Percentiles rank a stretch among this genome's conserved stretches.
These are phyloP conservation scores for Cryptosporidium tyzzeri DNA, from an alignment of 169 alveolate species.

Conservation along the genomic window DNA sequence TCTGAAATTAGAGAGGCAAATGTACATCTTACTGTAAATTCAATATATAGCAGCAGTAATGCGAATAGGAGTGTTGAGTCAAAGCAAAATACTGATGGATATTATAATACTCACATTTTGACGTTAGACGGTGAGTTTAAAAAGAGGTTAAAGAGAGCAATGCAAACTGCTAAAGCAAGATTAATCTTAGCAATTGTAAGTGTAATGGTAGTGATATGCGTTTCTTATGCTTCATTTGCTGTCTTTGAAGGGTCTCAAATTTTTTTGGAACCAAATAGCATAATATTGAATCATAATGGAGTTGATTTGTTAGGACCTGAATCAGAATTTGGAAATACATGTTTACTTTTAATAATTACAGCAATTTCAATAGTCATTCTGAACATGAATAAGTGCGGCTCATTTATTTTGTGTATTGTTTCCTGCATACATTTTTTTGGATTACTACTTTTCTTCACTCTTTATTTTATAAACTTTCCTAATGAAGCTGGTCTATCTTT, in stretches of 20 bases:
- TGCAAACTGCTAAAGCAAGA: conserved; percentile 30
- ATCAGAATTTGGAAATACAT: conserved; percentile 1
- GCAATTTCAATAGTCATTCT: neutral
- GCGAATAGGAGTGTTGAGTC: neutral
- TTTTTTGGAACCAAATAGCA: conserved; percentile 9
- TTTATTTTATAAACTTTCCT: neutral
- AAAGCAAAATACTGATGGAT: neutral
- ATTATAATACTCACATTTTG: neutral
- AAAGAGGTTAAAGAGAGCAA: conserved; percentile 11
- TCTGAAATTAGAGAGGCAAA: neutral
- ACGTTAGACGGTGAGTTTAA: conserved; percentile 28
- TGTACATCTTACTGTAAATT: neutral
- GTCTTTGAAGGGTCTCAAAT: conserved; percentile 33
- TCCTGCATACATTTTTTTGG: conserved; percentile 63
- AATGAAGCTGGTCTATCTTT: neutral
- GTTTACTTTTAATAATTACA: conserved; percentile 17
- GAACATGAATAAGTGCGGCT: neutral
- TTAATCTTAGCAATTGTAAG: conserved; percentile 13
- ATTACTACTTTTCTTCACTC: conserved; percentile 14
- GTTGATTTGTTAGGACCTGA: neutral
- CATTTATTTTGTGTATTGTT: conserved; percentile 2
- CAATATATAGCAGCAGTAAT: neutral
- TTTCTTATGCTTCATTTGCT: conserved; percentile 36
- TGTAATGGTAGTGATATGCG: conserved; percentile 43
- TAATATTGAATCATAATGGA: neutral